phyloP scores from a whole-genome alignment of 805 yeast genomes.

The Priceomyces fermenticarens region DNA sequence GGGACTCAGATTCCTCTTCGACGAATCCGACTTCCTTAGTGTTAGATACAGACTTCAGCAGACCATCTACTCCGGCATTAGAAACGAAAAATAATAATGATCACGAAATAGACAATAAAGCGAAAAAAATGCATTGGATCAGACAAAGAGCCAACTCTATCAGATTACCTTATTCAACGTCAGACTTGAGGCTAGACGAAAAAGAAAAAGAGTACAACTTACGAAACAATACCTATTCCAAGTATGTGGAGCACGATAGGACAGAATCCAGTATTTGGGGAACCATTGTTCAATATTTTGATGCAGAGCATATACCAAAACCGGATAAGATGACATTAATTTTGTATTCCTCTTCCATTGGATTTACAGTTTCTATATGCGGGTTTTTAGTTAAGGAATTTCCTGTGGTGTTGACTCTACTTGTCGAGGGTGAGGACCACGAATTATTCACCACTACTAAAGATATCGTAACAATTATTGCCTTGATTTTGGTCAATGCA shows the following conservation, averaged over 20 bases:
- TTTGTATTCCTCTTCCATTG: conserved; percentile 73
- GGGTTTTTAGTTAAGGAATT: conserved; percentile 70
- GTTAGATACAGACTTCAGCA: conserved; percentile 18
- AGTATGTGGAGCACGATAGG: conserved; percentile 14
- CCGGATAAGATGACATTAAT: conserved; percentile 82
- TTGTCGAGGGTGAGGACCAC: conserved; percentile 7
- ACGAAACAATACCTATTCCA: conserved; percentile 7
- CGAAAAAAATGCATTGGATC: conserved; percentile 9
- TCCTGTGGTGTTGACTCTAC: conserved; percentile 17
- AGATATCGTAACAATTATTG: conserved; percentile 39
- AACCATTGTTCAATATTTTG: conserved; percentile 11
- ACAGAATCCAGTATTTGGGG: conserved; percentile 19
- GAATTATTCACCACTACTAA: conserved; percentile 10
- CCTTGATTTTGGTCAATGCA: conserved; percentile 62
- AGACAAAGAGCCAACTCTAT: conserved; percentile 19
- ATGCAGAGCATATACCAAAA: conserved; percentile 29
- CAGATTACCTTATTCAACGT: conserved; percentile 30
- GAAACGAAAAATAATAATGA: background rate
- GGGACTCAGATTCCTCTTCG: conserved; percentile 36
- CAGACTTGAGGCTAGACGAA: conserved; percentile 31
- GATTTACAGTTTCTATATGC: conserved; percentile 67
- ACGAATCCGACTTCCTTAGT: conserved; percentile 25
- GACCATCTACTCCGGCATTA: conserved; percentile 15
- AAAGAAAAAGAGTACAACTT: conserved; percentile 9
- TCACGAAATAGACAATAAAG: conserved; percentile 2